A percentile compares a stretch with the other conserved stretches of the same genome.
These are phyloP conservation scores for Neonectria neomacrospora DNA, from an alignment of 2,329 filamentous ascomycete genomes.

Conservation along the genomic window DNA sequence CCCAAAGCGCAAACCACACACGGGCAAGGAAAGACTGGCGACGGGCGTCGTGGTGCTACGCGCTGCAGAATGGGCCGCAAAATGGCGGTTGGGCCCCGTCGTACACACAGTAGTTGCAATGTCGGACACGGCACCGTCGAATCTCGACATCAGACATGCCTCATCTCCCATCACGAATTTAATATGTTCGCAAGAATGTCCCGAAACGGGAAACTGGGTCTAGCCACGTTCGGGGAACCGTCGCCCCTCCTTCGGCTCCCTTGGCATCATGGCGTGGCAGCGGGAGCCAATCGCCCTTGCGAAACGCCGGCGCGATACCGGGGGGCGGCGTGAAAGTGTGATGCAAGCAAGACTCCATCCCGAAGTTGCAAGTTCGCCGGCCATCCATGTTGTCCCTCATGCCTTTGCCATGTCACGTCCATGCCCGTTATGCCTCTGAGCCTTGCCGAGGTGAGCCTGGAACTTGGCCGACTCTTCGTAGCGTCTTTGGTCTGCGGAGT, in stretches of 20 bases:
- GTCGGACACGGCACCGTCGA: constrained; percentile 10
- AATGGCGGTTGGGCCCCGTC: background rate
- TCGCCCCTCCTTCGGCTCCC: constrained; percentile 23
- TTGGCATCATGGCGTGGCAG: constrained; percentile 36
- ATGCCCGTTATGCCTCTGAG: background rate
- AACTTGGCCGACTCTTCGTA: background rate
- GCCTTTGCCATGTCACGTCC: constrained; percentile 7
- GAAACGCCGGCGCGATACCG: constrained; percentile 24
- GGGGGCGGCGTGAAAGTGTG: constrained; percentile 28
- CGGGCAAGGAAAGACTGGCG: background rate
- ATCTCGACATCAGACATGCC: constrained; percentile 19
- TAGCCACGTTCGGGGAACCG: constrained; percentile 33
- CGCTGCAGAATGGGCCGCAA: background rate
- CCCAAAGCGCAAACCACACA: background rate
- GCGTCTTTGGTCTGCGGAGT: background rate
- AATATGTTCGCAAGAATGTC: constrained; percentile 48
- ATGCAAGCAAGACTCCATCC: constrained; percentile 11
- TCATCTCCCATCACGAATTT: constrained; percentile 25
- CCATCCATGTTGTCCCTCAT: constrained; percentile 3
- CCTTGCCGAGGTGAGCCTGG: background rate
- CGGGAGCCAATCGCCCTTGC: constrained; percentile 40
- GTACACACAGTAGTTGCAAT: constrained; percentile 7
- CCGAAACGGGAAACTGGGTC: constrained; percentile 44
- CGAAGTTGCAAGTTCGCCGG: constrained; percentile 5
- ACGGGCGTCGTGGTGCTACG: background rate